Percentiles rank a stretch among this genome's conserved stretches.
These are phyloP conservation scores for Globisporangium uncinulatum DNA, from an alignment of 352 stramenopile genomes.

Conservation along the genomic window DNA sequence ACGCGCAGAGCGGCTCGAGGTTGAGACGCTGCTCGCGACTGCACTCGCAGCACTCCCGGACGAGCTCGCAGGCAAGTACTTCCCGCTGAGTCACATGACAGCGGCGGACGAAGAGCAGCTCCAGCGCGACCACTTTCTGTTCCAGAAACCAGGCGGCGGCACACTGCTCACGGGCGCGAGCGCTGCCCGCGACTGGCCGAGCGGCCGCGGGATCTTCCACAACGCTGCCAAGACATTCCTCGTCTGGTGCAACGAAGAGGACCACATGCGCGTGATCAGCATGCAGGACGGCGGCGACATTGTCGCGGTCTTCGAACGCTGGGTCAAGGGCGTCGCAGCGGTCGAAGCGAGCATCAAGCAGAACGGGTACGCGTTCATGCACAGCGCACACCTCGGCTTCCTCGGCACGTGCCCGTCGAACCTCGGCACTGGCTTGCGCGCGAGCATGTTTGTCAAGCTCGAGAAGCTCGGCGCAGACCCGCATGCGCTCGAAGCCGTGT, in stretches of 20 bases:
- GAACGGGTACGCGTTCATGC: conserved; percentile 79
- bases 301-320: conserved; percentile 84
- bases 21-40: conserved; percentile 82
- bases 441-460: conserved; percentile 85
- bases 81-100: conserved; percentile 85
- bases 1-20: conserved; percentile 66
- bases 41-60: conserved; percentile 61
- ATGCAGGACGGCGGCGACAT: conserved; percentile 91
- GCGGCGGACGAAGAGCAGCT: conserved; percentile 90
- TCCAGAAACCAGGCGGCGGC: conserved; percentile 89
- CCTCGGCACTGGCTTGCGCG: conserved; percentile 78
- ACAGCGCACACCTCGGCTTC: conserved; percentile 85
- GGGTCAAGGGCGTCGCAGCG: conserved; percentile 69
- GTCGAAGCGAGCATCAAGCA: conserved; percentile 74
- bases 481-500: conserved; percentile 65
- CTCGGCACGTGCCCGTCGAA: conserved; percentile 87
- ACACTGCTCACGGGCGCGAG: conserved; percentile 81
- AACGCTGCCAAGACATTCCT: conserved; percentile 90
- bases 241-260: conserved; percentile 87
- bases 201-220: conserved; percentile 92
- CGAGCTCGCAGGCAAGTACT: conserved; percentile 86
- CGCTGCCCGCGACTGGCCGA: conserved; percentile 90
- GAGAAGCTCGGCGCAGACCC: conserved; percentile 63
- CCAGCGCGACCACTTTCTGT: conserved; percentile 89
- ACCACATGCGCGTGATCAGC: conserved; percentile 88